phyloP scores from a whole-genome alignment of 108 stramenopile species.

The Hondaea fermentalgiana region DNA sequence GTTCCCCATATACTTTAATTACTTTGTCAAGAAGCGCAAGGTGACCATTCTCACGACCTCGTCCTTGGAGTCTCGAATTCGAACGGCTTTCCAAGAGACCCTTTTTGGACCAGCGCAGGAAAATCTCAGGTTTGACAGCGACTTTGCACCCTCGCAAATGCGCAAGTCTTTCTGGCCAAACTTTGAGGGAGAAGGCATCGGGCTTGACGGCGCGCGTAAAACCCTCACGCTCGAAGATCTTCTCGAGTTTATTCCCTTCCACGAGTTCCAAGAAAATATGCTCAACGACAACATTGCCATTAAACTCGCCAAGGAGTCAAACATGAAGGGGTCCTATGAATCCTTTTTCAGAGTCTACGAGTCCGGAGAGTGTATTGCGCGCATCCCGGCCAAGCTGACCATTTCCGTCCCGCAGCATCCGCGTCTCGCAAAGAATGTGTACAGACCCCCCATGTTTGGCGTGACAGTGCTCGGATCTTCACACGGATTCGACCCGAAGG shows the following conservation, averaged over 20 bases:
- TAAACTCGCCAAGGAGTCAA: constrained; percentile 26
- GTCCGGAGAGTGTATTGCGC: constrained; percentile 59
- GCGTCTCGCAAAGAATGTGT: constrained; percentile 44
- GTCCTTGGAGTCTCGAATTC: constrained; percentile 26
- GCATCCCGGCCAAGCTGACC: constrained; percentile 5
- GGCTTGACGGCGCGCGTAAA: constrained; percentile 12
- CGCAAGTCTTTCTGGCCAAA: not conserved
- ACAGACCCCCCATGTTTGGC: constrained; percentile 34
- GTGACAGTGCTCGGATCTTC: constrained; percentile 33
- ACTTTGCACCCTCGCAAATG: not conserved
- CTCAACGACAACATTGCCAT: not conserved
- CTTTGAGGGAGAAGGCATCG: constrained; percentile 7
- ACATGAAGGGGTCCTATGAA: constrained; percentile 60
- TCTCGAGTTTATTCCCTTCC: constrained; percentile 26
- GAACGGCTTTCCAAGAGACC: constrained; percentile 40
- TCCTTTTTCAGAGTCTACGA: constrained; percentile 63
- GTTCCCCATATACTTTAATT: constrained; percentile 46
- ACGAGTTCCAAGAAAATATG: not conserved
- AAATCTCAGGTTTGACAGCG: not conserved
- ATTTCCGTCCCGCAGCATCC: not conserved
- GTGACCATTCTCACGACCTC: constrained; percentile 28
- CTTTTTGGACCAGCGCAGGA: constrained; percentile 29
- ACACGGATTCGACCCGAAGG: constrained; percentile 61
- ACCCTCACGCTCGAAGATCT: constrained; percentile 24
- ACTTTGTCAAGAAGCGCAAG: constrained; percentile 26